These are phyloP conservation scores for Protomyces lactucae-debilis DNA, from an alignment of 1,139 yeast species.

Conservation along the genomic window DNA sequence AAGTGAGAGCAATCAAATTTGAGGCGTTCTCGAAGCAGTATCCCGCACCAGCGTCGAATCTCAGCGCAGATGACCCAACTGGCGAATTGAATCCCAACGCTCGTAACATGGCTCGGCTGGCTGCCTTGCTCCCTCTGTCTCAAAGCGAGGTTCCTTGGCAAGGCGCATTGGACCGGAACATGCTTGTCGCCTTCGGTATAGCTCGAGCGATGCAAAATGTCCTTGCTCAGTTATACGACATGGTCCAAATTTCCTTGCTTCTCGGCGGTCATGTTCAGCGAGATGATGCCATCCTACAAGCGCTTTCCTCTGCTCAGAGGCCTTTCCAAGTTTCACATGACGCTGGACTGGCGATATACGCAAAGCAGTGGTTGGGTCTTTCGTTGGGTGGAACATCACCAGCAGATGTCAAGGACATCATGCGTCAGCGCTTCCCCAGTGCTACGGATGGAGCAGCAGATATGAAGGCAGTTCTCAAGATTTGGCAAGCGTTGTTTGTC, in stretches of 20 bases:
- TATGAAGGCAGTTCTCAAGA: constrained; percentile 44
- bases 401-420: constrained; percentile 11
- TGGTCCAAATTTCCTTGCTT: constrained; percentile 50
- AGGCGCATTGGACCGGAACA: constrained; percentile 64
- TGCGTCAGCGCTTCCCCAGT: constrained; percentile 37
- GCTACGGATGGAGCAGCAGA: constrained; percentile 43
- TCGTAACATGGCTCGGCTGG: constrained; percentile 54
- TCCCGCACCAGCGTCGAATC: constrained; percentile 28
- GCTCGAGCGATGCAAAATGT: constrained; percentile 51
- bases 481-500: constrained; percentile 41
- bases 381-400: constrained; percentile 31
- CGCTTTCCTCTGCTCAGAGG: constrained; percentile 52
- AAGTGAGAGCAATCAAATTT: constrained; percentile 30
- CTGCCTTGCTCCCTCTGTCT: constrained; percentile 52
- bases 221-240: constrained; percentile 55
- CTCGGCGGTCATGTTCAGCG: constrained; percentile 52
- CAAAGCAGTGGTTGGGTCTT: constrained; percentile 41
- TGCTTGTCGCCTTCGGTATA: constrained; percentile 64
- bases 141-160: constrained; percentile 57
- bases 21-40: constrained; percentile 17
- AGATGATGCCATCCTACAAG: constrained; percentile 48
- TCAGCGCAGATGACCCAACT: constrained; percentile 39
- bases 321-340: constrained; percentile 57
- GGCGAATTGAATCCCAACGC: constrained; percentile 38
- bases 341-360: constrained; percentile 43